Percentiles rank a stretch among this genome's conserved stretches.
Conservation (phyloP, 1,284 basidiomycete genomes). For the Vanrija humicola region DNA sequence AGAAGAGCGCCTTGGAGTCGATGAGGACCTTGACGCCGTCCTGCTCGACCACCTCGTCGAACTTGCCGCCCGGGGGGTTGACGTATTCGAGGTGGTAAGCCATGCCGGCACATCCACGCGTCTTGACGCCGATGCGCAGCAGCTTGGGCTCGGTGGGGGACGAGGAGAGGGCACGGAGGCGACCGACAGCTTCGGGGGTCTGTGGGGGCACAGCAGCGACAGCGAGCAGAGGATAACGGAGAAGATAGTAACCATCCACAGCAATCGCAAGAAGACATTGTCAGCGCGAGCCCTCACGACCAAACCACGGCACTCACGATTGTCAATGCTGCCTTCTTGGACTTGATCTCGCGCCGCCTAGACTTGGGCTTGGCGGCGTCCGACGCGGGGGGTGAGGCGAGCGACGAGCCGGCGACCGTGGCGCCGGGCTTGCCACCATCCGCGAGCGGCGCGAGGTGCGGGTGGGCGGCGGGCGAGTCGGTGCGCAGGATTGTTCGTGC, state of each 20-base stretch:
- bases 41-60: conserved; percentile 97
- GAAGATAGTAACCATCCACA: not conserved
- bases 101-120: conserved; percentile 98
- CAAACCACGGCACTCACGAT: conserved; percentile 59
- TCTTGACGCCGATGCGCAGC: conserved; percentile 90
- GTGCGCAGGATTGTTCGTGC: not conserved
- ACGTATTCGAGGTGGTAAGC: conserved; percentile 98
- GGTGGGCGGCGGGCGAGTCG: not conserved
- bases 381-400: not conserved
- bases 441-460: not conserved
- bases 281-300: not conserved
- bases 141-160: conserved; percentile 64
- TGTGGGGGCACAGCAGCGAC: conserved; percentile 40
- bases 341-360: conserved; percentile 51
- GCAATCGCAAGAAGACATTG: not conserved
- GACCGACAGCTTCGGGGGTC: conserved; percentile 76
- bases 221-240: not conserved
- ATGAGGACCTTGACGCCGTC: conserved; percentile 91
- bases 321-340: conserved; percentile 74
- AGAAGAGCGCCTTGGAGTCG: conserved; percentile 95
- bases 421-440: too few relatives aligned
- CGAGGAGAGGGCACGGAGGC: conserved; percentile 63
- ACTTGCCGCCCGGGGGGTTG: conserved; percentile 73
- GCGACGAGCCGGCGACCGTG: too few relatives aligned
- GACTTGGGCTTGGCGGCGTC: not conserved